These are phyloP conservation scores for Sanghuangporus weigelae DNA, from an alignment of 1,284 basidiomycete genomes.

Conservation along the genomic window DNA sequence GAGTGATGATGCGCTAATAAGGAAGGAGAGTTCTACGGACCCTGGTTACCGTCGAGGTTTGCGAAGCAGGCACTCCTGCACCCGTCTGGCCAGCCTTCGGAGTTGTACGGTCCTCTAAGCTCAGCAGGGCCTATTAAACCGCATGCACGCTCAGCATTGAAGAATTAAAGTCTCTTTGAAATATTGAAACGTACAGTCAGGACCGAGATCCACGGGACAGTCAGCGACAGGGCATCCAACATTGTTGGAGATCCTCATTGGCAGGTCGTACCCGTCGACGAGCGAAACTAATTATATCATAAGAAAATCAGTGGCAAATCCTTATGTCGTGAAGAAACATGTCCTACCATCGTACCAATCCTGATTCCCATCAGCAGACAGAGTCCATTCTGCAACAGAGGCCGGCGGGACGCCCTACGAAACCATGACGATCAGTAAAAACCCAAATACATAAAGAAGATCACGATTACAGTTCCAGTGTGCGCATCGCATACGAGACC, in stretches of 20 bases:
- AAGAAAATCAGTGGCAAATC: not conserved
- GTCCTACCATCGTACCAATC: constrained; percentile 46
- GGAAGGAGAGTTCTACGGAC: constrained; percentile 23
- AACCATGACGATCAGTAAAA: not conserved
- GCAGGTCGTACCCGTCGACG: constrained; percentile 58
- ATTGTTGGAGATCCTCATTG: constrained; percentile 48
- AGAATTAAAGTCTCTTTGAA: not conserved
- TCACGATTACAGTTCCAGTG: constrained; percentile 9
- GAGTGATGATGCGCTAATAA: not conserved
- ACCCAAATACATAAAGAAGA: not conserved
- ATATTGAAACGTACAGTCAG: constrained; percentile 30
- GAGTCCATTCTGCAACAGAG: constrained; percentile 52
- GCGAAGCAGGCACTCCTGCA: constrained; percentile 57
- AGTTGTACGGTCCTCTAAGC: constrained; percentile 47
- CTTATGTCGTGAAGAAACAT: not conserved
- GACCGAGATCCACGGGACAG: constrained; percentile 52
- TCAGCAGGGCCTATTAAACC: constrained; percentile 39
- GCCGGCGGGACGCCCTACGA: constrained; percentile 49
- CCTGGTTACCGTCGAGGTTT: constrained; percentile 41
- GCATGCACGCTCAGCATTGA: not conserved
- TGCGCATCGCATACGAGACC: constrained; percentile 36
- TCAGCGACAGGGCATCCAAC: constrained; percentile 43
- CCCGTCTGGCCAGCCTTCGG: constrained; percentile 45
- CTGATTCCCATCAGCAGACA: constrained; percentile 29
- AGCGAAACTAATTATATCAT: constrained; percentile 38